Evolutionary conservation across 352 stramenopile genomes (phyloP).

Genomic region (Pythium phragmitis): DNA sequence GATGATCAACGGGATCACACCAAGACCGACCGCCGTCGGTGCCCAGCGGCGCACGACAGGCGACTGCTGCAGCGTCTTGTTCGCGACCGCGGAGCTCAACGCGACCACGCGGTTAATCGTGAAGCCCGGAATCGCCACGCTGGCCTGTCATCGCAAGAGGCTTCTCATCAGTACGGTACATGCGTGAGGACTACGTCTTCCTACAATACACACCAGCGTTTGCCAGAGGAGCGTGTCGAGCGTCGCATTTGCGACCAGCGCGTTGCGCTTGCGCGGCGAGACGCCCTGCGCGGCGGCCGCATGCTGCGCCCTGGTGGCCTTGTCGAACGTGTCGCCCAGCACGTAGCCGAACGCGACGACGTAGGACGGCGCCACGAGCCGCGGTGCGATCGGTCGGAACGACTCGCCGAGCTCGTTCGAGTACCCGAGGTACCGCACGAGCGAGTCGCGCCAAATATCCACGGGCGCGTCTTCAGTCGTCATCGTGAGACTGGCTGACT

Average conservation of each 20-base stretch:
- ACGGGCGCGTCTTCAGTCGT: not conserved
- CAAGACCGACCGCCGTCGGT: conserved; percentile 74
- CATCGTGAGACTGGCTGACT: not conserved
- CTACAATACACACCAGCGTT: conserved; percentile 33
- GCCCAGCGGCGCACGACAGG: conserved; percentile 53
- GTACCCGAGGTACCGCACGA: conserved; percentile 88
- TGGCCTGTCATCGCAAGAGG: conserved; percentile 38
- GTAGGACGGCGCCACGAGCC: conserved; percentile 76
- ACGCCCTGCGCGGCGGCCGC: conserved; percentile 31
- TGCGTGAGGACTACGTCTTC: not conserved
- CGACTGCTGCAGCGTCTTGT: conserved; percentile 41
- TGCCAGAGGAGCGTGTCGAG: conserved; percentile 88
- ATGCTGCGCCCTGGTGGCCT: conserved; percentile 43
- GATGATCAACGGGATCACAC: conserved; percentile 86
- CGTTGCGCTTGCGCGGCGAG: conserved; percentile 32
- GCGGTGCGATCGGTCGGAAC: conserved; percentile 76
- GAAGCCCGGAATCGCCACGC: conserved; percentile 79
- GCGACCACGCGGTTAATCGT: conserved; percentile 84
- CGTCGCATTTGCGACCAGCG: conserved; percentile 36
- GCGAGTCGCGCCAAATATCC: conserved; percentile 84
- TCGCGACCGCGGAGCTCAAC: conserved; percentile 33
- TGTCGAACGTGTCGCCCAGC: conserved; percentile 80
- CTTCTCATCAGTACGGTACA: too few species aligned
- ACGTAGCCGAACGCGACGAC: conserved; percentile 84
- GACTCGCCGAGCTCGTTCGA: conserved; percentile 89